Conservation (phyloP, 768 basidiomycete species). For the Calvatia gigantea region DNA sequence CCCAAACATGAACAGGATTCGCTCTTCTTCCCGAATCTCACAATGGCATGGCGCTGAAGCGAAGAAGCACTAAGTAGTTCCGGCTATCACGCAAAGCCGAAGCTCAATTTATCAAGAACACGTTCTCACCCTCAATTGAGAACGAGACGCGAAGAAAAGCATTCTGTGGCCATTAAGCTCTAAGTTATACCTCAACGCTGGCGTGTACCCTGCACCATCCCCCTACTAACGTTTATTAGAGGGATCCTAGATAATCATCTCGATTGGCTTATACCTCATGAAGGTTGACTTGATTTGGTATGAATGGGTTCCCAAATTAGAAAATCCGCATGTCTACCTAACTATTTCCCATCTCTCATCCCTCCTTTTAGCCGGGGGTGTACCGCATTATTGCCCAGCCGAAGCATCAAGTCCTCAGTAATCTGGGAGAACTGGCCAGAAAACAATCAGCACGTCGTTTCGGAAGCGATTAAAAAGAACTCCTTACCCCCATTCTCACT, state of each 20-base stretch:
- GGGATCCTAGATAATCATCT: background rate
- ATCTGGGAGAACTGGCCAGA: conserved; percentile 1
- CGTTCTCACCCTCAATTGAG: background rate
- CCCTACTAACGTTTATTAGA: too few species aligned
- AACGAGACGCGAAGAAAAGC: background rate
- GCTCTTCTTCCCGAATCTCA: background rate
- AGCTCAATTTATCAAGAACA: background rate
- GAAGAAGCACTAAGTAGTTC: background rate
- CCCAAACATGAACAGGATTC: background rate
- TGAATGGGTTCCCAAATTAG: background rate
- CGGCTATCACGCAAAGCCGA: background rate
- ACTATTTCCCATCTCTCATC: background rate
- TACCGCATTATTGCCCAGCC: background rate
- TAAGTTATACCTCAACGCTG: too few species aligned
- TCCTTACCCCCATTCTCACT: conserved; percentile 2
- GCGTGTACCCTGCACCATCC: too few species aligned
- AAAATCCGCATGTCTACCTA: background rate
- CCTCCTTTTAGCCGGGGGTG: background rate
- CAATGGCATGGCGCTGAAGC: background rate
- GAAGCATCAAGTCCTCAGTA: background rate
- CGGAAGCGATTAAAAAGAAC: background rate
- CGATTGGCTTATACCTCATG: background rate
- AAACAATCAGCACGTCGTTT: background rate
- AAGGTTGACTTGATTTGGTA: background rate
- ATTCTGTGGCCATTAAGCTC: background rate